Evolutionary conservation across 202 grass and related monocot species (phyloP).

Genomic region (Zoysia matrella): DNA sequence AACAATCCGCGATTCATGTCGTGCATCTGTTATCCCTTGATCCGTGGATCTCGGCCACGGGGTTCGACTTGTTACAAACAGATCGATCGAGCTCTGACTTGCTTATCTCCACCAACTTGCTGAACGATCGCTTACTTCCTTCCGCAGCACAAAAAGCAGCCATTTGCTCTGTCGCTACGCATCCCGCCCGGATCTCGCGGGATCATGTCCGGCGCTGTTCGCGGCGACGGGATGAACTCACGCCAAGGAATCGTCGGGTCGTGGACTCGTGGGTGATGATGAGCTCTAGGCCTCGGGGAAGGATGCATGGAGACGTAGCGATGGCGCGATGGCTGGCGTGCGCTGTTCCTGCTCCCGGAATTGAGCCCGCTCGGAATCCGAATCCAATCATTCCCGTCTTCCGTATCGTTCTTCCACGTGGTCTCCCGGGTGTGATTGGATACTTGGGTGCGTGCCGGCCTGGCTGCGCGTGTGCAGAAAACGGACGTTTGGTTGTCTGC

Average conservation of each 20-base stretch:
- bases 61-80: too few relatives aligned
- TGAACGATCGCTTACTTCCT: slow-evolving; percentile 1
- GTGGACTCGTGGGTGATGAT: neutral
- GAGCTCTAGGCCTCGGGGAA: neutral
- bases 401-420: too few relatives aligned
- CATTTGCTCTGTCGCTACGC: slow-evolving; percentile 17
- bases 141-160: slow-evolving; percentile 16
- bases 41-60: neutral
- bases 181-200: slow-evolving; percentile 40
- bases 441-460: too few relatives aligned
- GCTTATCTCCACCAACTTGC: neutral
- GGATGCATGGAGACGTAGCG: neutral
- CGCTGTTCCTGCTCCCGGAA: neutral
- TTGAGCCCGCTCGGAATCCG: too few relatives aligned
- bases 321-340: neutral
- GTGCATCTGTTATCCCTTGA: neutral
- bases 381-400: too few relatives aligned
- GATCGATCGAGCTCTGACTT: neutral
- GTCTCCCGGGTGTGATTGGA: too few relatives aligned
- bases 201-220: slow-evolving; percentile 57
- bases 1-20: neutral
- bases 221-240: slow-evolving; percentile 11
- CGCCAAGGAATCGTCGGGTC: slow-evolving; percentile 25
- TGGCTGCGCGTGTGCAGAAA: too few relatives aligned
- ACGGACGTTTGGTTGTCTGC: too few relatives aligned